A percentile compares a stretch with the other conserved stretches of the same genome.
These are phyloP conservation scores for Naumovozyma castellii DNA, from an alignment of 805 yeast genomes.

Conservation along the genomic window DNA sequence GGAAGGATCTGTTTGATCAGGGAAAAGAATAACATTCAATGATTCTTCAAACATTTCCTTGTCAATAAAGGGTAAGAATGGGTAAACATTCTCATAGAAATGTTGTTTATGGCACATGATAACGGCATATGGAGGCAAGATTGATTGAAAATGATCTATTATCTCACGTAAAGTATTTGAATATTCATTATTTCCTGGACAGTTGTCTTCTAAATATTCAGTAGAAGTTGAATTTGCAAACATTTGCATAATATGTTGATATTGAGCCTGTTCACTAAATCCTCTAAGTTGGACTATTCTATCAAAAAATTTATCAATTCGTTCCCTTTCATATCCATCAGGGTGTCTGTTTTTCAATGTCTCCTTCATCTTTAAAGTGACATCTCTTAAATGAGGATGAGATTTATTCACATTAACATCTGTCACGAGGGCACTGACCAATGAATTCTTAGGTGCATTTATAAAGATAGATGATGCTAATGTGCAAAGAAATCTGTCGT, in stretches of 20 bases:
- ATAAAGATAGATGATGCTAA: slow-evolving; percentile 20
- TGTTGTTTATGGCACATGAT: slow-evolving; percentile 19
- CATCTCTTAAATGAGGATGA: slow-evolving; percentile 4
- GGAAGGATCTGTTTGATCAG: slow-evolving; percentile 5
- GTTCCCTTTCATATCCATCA: slow-evolving; percentile 12
- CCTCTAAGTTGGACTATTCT: slow-evolving; percentile 14
- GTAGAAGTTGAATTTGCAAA: not conserved
- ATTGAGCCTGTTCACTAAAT: not conserved
- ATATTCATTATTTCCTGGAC: slow-evolving; percentile 14
- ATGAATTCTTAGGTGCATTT: slow-evolving; percentile 13
- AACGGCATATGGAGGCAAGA: slow-evolving; percentile 20
- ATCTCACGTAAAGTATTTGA: slow-evolving; percentile 18
- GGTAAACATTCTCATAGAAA: slow-evolving; percentile 23
- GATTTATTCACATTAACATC: slow-evolving; percentile 9
- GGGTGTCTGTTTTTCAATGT: slow-evolving; percentile 14
- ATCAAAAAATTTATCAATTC: slow-evolving; percentile 19
- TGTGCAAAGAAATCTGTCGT: slow-evolving; percentile 22
- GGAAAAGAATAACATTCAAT: slow-evolving; percentile 11
- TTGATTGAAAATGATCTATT: slow-evolving; percentile 13
- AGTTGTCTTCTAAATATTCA: slow-evolving; percentile 20
- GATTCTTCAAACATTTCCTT: slow-evolving; percentile 21
- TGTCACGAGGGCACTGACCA: slow-evolving; percentile 19
- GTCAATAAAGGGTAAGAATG: slow-evolving; percentile 23
- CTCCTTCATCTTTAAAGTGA: slow-evolving; percentile 14
- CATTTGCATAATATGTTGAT: not conserved